Percentiles rank a stretch among this genome's conserved stretches.
These are phyloP conservation scores for Kuraishia hungarica DNA, from an alignment of 805 yeast species.

Conservation along the genomic window DNA sequence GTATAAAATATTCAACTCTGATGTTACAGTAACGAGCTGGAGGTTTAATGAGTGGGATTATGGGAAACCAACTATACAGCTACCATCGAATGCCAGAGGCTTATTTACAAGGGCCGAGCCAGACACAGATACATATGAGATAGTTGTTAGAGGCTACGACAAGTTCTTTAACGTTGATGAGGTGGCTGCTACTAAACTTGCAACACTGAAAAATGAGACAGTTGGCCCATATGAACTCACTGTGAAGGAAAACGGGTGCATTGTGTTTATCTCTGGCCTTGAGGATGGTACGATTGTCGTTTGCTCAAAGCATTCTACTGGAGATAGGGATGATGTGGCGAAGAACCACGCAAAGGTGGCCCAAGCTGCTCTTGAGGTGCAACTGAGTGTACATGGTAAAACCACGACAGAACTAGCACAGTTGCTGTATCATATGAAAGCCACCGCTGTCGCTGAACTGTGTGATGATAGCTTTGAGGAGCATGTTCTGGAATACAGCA, in stretches of 20 bases:
- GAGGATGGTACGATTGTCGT: slow-evolving; percentile 72
- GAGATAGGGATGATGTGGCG: slow-evolving; percentile 40
- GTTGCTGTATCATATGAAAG: slow-evolving; percentile 36
- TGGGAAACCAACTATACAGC: slow-evolving; percentile 36
- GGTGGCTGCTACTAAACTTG: slow-evolving; percentile 40
- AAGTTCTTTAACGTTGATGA: slow-evolving; percentile 87
- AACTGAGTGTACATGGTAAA: slow-evolving; percentile 33
- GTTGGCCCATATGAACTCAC: slow-evolving; percentile 76
- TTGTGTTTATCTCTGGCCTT: slow-evolving; percentile 72
- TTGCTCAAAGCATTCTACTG: slow-evolving; percentile 88
- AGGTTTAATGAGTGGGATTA: slow-evolving; percentile 90
- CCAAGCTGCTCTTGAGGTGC: slow-evolving; percentile 43
- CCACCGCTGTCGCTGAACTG: slow-evolving; percentile 86
- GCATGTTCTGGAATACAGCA: slow-evolving; percentile 72
- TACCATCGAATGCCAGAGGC: slow-evolving; percentile 82
- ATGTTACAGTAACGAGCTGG: slow-evolving; percentile 41
- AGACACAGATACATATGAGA: slow-evolving; percentile 21
- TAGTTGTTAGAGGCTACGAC: slow-evolving; percentile 84
- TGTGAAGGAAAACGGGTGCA: slow-evolving; percentile 90
- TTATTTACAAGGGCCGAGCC: slow-evolving; percentile 47
- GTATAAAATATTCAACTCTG: slow-evolving; percentile 11
- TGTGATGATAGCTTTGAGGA: slow-evolving; percentile 94
- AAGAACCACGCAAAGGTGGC: slow-evolving; percentile 76
- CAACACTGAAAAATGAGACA: slow-evolving; percentile 35
- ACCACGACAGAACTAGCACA: slow-evolving; percentile 45